Evolutionary conservation across 345 rosid species (phyloP).

Genomic region (Linum lewisii): DNA sequence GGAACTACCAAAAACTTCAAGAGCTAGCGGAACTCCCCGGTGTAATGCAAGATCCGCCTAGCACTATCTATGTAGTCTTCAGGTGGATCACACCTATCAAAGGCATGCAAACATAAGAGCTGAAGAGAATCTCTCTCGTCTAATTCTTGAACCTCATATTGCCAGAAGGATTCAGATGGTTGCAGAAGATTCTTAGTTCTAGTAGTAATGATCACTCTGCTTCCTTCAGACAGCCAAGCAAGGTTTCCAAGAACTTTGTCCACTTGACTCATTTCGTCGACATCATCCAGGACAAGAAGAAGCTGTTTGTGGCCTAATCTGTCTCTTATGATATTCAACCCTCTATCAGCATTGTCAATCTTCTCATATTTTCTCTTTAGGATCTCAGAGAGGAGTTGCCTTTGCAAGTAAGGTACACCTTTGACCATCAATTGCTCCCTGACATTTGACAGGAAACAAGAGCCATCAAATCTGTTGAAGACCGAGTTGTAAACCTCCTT

Average conservation of each 20-base stretch:
- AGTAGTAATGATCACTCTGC: constrained; percentile 18
- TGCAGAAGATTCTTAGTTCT: constrained; percentile 8
- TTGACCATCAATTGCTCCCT: not conserved
- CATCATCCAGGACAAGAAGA: constrained; percentile 15
- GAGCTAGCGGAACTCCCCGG: constrained; percentile 10
- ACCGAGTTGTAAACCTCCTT: constrained; percentile 10
- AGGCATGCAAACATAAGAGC: constrained; percentile 11
- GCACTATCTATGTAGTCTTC: not conserved
- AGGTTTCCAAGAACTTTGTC: not conserved
- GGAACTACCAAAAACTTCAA: constrained; percentile 10
- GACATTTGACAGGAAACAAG: constrained; percentile 21
- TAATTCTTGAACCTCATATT: constrained; percentile 10
- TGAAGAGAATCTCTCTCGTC: constrained; percentile 7
- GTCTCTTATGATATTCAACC: constrained; percentile 1
- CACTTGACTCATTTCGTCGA: not conserved
- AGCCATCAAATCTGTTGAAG: constrained; percentile 4
- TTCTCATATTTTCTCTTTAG: constrained; percentile 3
- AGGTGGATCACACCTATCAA: not conserved
- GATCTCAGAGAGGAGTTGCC: constrained; percentile 10
- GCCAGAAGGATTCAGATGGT: not conserved
- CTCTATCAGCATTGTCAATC: constrained; percentile 1
- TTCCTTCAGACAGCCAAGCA: constrained; percentile 14
- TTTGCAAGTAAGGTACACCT: constrained; percentile 13
- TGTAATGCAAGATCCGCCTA: not conserved
- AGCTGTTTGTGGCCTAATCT: constrained; percentile 1